Conservation (phyloP, 2,329 filamentous ascomycete species). For the Xylaria sp. region DNA sequence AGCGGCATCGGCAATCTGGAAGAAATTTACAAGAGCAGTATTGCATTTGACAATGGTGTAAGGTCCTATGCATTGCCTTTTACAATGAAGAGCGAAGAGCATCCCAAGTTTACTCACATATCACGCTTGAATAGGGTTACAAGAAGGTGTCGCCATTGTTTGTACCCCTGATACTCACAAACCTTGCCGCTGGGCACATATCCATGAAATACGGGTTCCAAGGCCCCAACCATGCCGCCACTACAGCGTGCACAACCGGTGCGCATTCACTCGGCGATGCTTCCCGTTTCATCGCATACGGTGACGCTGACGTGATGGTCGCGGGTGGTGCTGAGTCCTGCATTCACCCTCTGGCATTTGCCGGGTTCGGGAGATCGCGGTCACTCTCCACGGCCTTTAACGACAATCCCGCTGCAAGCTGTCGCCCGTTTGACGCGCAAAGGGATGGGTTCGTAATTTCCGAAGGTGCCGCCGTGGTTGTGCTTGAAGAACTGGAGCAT, state of each 20-base stretch:
- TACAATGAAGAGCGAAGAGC: background rate
- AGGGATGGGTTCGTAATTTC: conserved; percentile 91
- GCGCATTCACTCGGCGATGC: conserved; percentile 96
- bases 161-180: conserved; percentile 92
- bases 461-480: conserved; percentile 87
- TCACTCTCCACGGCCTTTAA: conserved; percentile 88
- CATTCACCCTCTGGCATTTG: conserved; percentile 92
- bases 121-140: conserved; percentile 73
- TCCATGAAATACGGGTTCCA: conserved; percentile 91
- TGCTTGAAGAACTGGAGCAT: conserved; percentile 92
- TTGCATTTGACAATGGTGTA: conserved; percentile 80
- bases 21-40: conserved; percentile 85
- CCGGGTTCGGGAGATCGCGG: conserved; percentile 88
- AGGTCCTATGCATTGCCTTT: conserved; percentile 46
- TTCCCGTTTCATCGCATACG: conserved; percentile 88
- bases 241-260: conserved; percentile 95
- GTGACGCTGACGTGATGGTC: conserved; percentile 94
- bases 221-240: conserved; percentile 91
- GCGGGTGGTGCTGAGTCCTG: conserved; percentile 96
- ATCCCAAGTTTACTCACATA: conserved; percentile 20
- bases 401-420: conserved; percentile 74
- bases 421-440: conserved; percentile 85
- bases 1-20: conserved; percentile 96
- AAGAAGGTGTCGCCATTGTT: conserved; percentile 93
- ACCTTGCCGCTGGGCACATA: conserved; percentile 92